Conservation (phyloP, 495 filamentous ascomycete species). For the Hypoxylon fuscum region DNA sequence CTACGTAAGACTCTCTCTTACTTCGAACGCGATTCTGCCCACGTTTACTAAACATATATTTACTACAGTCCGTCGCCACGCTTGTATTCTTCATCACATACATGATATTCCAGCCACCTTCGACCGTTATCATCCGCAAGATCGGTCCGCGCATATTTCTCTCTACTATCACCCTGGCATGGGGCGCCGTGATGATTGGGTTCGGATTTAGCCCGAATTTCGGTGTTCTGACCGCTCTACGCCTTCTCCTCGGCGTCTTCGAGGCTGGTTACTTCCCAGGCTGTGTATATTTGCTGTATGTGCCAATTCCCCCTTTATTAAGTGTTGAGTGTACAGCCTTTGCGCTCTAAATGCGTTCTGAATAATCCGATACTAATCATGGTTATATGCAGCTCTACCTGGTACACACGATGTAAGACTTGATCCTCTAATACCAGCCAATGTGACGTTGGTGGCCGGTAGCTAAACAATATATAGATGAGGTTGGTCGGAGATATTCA, state of each 20-base stretch:
- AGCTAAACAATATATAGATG: slow-evolving; percentile 45
- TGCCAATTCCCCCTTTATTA: not conserved
- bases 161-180: slow-evolving; percentile 58
- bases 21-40: not conserved
- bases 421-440: not conserved
- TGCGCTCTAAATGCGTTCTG: no score
- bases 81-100: slow-evolving; percentile 71
- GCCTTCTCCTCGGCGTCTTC: slow-evolving; percentile 65
- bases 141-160: slow-evolving; percentile 64
- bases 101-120: slow-evolving; percentile 61
- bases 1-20: slow-evolving; percentile 45
- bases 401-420: slow-evolving; percentile 64
- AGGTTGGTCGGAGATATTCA: slow-evolving; percentile 67
- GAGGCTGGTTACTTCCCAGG: slow-evolving; percentile 71
- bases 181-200: slow-evolving; percentile 61
- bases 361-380: slow-evolving; percentile 1
- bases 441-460: not conserved
- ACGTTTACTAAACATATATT: slow-evolving; percentile 32
- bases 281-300: slow-evolving; percentile 65
- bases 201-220: slow-evolving; percentile 65
- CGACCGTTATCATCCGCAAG: slow-evolving; percentile 64
- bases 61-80: slow-evolving; percentile 58
- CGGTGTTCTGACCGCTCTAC: slow-evolving; percentile 57
- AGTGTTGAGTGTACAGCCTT: no score
- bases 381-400: slow-evolving; percentile 50